Conservation (phyloP, 176 grass and related monocot species). For the Eleusine coracana region DNA sequence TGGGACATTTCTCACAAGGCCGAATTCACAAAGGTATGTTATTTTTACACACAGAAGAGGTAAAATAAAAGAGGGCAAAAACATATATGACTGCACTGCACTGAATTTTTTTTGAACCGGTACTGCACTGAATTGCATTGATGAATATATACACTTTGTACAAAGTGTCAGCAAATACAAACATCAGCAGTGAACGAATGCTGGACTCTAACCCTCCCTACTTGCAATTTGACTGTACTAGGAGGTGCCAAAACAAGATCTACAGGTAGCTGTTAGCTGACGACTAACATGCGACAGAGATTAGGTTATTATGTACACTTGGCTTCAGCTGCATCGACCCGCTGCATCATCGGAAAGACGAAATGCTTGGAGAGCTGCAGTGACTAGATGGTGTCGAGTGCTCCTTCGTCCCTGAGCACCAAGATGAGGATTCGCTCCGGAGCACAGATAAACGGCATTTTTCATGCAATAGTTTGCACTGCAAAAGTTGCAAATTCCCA, state of each 20-base stretch:
- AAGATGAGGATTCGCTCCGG: constrained; percentile 37
- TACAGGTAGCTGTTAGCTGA: constrained; percentile 41
- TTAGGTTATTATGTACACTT: constrained; percentile 40
- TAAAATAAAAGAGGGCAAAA: not conserved
- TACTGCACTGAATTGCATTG: constrained; percentile 16
- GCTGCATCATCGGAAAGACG: constrained; percentile 28
- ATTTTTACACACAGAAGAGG: too few species aligned
- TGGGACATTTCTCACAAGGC: too few species aligned
- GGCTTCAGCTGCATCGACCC: not conserved
- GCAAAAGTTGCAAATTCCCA: not conserved
- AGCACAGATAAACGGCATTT: constrained; percentile 55
- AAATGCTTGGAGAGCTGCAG: constrained; percentile 48
- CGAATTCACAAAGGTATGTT: too few species aligned
- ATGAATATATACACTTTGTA: not conserved
- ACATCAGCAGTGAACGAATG: constrained; percentile 13
- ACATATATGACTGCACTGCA: not conserved
- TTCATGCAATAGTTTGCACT: constrained; percentile 66
- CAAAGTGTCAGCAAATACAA: constrained; percentile 2
- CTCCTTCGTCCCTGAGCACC: constrained; percentile 20
- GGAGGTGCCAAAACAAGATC: not conserved
- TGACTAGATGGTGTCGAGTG: constrained; percentile 11
- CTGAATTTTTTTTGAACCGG: too few species aligned
- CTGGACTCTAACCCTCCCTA: constrained; percentile 12
- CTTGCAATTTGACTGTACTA: constrained; percentile 27
- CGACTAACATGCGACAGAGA: constrained; percentile 41